Evolutionary conservation across 805 yeast species (phyloP), one percentile per base, ranked within the genome.

Genomic region (Yarrowia deformans): DNA sequence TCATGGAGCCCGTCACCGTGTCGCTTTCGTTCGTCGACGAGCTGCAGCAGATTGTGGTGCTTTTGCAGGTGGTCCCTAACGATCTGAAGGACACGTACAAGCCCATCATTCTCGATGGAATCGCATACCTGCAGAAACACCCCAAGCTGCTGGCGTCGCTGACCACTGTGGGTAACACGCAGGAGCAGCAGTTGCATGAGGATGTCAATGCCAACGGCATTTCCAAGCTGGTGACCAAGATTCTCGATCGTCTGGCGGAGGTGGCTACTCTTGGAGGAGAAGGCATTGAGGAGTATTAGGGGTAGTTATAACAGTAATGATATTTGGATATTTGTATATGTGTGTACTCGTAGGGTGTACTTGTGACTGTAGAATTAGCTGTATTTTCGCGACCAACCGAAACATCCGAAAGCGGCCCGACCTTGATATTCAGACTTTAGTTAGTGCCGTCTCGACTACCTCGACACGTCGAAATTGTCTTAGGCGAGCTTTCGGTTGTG

Each of bases 141-240:
- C 97, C 97, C 14, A 92, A 91, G 77, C 93, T 88, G 73, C 80
- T 93, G 71, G 84, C 90, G 6, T 85, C 93, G 7, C 81, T 95
- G 72, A 83, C 90, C 3, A 81, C 84, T 1, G 85, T 93, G 2
- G 84, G 88, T 2, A 84, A 88, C 13, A 61, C 81, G 1, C 94
- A 90, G 58, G 95, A 90, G 72, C 90, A 86, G 73, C 81, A 84
- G 49, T 72, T 85, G 9, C 77, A 87, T 46, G 88, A 86, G 69
- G 80, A 80, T 45, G 87, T 45, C n/a, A 43, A 18, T n/a, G 40
- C 69, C 45, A 45, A 50, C 14, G 69, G 61, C 19, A 12, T 52
- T 10, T 54, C 69, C 16, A 54, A 50, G 37, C 34, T 66, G 37
- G 60, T 52, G 6, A 40, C 45, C 35, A 66, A 54, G 52, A 54